phyloP scores from a whole-genome alignment of 495 filamentous ascomycete genomes.

The Polyplosphaeria fusca region DNA sequence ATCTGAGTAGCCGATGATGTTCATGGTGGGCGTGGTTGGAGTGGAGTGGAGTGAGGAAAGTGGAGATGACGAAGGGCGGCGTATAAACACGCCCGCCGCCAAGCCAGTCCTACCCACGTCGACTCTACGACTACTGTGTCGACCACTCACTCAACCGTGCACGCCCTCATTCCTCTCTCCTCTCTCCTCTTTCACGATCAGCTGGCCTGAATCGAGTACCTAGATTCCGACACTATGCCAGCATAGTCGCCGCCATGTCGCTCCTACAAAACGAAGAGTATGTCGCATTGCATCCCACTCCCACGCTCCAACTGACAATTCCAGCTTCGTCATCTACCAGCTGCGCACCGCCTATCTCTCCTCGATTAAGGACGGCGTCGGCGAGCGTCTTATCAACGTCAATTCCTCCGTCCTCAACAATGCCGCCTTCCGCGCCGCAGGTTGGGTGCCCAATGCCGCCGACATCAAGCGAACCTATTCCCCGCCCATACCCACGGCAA shows the following conservation, averaged over 20 bases:
- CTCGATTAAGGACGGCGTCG: slow-evolving; percentile 88
- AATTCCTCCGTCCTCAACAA: slow-evolving; percentile 88
- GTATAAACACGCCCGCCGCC: too few species aligned
- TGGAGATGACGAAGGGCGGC: slow-evolving; percentile 2
- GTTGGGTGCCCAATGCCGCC: slow-evolving; percentile 75
- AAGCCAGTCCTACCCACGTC: too few species aligned
- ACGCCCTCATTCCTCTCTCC: not conserved
- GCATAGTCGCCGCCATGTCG: slow-evolving; percentile 59
- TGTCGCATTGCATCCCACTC: slow-evolving; percentile 33
- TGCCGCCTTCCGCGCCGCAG: slow-evolving; percentile 91
- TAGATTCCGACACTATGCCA: slow-evolving; percentile 1
- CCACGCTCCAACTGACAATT: slow-evolving; percentile 15
- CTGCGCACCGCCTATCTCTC: slow-evolving; percentile 87
- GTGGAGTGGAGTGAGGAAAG: slow-evolving; percentile 1
- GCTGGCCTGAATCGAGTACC: slow-evolving; percentile 28
- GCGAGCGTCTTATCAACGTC: slow-evolving; percentile 89
- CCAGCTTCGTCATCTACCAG: slow-evolving; percentile 88
- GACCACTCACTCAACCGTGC: not conserved
- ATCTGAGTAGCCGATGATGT: slow-evolving; percentile 54
- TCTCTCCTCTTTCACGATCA: slow-evolving; percentile 7
- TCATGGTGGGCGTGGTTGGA: slow-evolving; percentile 30
- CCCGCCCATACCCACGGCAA: slow-evolving; percentile 89
- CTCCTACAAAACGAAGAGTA: slow-evolving; percentile 97
- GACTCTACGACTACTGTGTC: not conserved
- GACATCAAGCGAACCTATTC: slow-evolving; percentile 90